Evolutionary conservation across 139 green algal species (phyloP).

Genomic region (Choricystis sp.): DNA sequence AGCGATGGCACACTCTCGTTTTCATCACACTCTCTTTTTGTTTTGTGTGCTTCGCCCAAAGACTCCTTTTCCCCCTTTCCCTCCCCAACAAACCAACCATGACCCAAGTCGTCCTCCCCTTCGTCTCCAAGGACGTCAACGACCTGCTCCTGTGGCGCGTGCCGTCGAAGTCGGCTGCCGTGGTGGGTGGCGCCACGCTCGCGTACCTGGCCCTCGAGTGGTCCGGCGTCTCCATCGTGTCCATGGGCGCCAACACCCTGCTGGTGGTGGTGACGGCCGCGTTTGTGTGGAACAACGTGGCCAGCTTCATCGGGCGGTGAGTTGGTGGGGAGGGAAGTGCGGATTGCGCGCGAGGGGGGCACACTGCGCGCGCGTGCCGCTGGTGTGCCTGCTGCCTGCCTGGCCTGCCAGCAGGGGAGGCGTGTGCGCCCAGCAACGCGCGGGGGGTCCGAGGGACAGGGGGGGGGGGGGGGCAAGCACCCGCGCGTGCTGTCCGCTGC

Average conservation of each 20-base stretch:
- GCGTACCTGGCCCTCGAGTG: conserved; percentile 19
- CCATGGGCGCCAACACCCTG: conserved; percentile 4
- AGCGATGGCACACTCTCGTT: too few relatives aligned
- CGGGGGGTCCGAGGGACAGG: too few relatives aligned
- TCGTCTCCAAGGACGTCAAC: conserved; percentile 10
- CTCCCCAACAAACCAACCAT: not conserved
- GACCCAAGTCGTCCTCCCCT: not conserved
- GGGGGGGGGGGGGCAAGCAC: too few relatives aligned
- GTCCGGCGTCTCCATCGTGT: conserved; percentile 1
- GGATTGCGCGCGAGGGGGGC: too few relatives aligned
- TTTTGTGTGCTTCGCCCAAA: not conserved
- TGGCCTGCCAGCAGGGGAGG: too few relatives aligned
- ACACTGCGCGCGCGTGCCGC: too few relatives aligned
- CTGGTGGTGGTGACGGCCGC: conserved; percentile 1
- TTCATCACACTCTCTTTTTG: not conserved
- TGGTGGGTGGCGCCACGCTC: conserved; percentile 14
- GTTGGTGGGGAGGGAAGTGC: not conserved
- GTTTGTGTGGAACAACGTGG: conserved; percentile 17
- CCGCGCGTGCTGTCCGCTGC: too few relatives aligned
- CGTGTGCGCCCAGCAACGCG: too few relatives aligned
- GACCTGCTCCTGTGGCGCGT: conserved; percentile 26
- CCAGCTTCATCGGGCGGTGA: conserved; percentile 11
- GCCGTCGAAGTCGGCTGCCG: conserved; percentile 6
- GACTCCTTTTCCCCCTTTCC: too few relatives aligned
- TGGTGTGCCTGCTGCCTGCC: too few relatives aligned